Conservation (phyloP, 345 rosid genomes). For the Bruguiera parviflora region DNA sequence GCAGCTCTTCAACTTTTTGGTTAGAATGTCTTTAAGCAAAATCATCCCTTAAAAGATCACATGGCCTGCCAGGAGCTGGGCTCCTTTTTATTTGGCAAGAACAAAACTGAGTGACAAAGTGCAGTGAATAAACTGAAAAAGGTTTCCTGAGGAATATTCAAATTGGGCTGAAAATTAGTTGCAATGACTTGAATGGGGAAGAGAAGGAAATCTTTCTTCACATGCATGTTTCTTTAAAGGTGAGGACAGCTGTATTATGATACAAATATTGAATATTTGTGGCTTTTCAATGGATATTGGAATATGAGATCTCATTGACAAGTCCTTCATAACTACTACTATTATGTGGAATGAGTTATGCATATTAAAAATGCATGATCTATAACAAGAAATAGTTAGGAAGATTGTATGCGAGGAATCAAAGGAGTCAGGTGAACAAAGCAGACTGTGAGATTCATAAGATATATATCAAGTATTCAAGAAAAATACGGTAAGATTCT, state of each 20-base stretch:
- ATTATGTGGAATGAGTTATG: too few species aligned
- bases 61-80: too few species aligned
- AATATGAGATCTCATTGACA: conserved; percentile 2
- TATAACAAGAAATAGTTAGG: conserved; percentile 1
- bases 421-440: background rate
- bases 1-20: background rate
- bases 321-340: background rate
- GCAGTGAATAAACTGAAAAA: background rate
- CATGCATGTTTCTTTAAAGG: conserved; percentile 5
- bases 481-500: conserved; percentile 6
- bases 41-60: background rate
- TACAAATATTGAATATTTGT: background rate
- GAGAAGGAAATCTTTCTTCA: conserved; percentile 4
- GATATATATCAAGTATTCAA: background rate
- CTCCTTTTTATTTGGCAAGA: background rate
- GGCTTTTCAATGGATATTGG: conserved; percentile 5
- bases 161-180: conserved; percentile 4
- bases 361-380: conserved; percentile 1
- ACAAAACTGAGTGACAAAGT: background rate
- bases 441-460: background rate
- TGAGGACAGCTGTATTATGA: background rate
- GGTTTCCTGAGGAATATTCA: background rate
- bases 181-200: background rate
- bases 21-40: conserved; percentile 7
- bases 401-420: background rate